phyloP scores from a whole-genome alignment of 768 basidiomycete genomes.

The Sporobolomyces roseus region DNA sequence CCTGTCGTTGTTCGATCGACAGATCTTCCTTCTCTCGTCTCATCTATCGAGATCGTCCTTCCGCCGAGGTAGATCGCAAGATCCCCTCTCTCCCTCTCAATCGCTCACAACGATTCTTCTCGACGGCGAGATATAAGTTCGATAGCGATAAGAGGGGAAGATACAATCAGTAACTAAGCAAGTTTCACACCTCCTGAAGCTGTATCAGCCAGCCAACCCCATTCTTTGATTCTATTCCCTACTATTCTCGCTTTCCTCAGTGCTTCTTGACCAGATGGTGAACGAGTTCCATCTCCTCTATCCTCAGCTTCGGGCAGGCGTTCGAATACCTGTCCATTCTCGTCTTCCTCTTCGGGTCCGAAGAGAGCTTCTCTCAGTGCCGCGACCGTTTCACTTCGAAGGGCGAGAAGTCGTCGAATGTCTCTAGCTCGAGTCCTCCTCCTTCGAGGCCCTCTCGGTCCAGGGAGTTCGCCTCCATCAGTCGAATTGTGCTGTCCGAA shows the following conservation, averaged over 20 bases:
- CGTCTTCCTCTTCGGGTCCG: not conserved
- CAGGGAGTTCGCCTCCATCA: conserved; percentile 1
- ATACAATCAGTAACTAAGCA: not conserved
- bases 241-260: conserved; percentile 1
- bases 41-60: too few relatives aligned
- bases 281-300: not conserved
- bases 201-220: conserved; percentile 13
- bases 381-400: conserved; percentile 25
- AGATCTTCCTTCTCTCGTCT: too few relatives aligned
- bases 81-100: too few relatives aligned
- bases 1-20: too few relatives aligned
- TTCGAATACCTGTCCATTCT: conserved; percentile 16
- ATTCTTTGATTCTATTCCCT: conserved; percentile 12
- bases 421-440: conserved; percentile 12
- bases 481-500: not conserved
- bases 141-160: not conserved
- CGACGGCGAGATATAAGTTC: too few relatives aligned
- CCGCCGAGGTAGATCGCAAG: too few relatives aligned
- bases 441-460: not conserved
- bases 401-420: conserved; percentile 7
- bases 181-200: conserved; percentile 9
- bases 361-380: conserved; percentile 11
- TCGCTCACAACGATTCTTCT: too few relatives aligned
- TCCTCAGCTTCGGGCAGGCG: not conserved
- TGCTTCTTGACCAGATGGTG: not conserved